Percentiles rank a stretch among this genome's conserved stretches.
These are phyloP conservation scores for Entomortierella parvispora DNA, from an alignment of 192 early-diverging fungal species.

Conservation along the genomic window DNA sequence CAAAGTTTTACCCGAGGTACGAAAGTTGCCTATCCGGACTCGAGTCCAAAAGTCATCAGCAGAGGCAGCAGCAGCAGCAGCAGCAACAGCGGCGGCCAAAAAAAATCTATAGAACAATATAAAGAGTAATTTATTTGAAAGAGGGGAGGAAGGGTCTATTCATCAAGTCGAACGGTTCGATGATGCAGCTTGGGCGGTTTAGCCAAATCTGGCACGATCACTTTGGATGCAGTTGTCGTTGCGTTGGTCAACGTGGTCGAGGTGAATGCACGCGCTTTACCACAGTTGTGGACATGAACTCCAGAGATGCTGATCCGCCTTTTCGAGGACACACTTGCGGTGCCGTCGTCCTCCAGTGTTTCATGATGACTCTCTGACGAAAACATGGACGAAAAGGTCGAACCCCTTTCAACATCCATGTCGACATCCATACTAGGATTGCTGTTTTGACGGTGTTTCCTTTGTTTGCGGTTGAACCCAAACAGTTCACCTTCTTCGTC, in stretches of 20 bases:
- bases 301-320: slow-evolving; percentile 17
- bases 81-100: background rate
- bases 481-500: slow-evolving; percentile 33
- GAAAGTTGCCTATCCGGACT: slow-evolving; percentile 40
- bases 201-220: slow-evolving; percentile 19
- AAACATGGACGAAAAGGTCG: slow-evolving; percentile 3
- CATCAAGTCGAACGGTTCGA: slow-evolving; percentile 24
- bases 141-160: background rate
- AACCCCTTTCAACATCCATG: slow-evolving; percentile 2
- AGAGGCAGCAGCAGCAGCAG: no score
- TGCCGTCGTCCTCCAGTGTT: background rate
- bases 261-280: background rate
- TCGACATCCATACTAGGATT: background rate
- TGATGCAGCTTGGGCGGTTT: slow-evolving; percentile 42
- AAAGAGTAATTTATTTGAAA: background rate
- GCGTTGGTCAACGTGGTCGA: background rate
- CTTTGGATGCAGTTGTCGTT: background rate
- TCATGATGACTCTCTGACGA: background rate
- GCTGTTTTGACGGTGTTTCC: background rate
- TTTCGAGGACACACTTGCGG: background rate
- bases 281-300: background rate
- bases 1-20: slow-evolving; percentile 45
- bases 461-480: slow-evolving; percentile 10
- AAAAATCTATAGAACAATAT: background rate
- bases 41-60: background rate